Conservation (phyloP, 306 rosid genomes). For the Quercus mongolica region DNA sequence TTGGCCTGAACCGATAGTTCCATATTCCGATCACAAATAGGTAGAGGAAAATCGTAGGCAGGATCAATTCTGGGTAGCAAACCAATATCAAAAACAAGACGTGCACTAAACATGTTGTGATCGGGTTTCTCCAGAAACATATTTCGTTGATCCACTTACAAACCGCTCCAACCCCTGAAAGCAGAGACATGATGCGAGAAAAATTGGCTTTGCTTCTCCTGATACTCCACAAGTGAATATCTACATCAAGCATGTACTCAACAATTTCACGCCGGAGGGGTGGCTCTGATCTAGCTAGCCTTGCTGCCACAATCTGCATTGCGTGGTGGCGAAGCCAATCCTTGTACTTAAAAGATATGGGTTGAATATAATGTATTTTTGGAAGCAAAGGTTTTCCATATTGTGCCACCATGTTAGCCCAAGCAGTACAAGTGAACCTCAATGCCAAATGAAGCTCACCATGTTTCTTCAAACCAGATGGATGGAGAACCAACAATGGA, state of each 20-base stretch:
- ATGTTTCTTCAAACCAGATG: slow-evolving; percentile 68
- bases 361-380: slow-evolving; percentile 86
- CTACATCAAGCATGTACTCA: slow-evolving; percentile 92
- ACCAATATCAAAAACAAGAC: slow-evolving; percentile 71
- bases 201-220: slow-evolving; percentile 95
- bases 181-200: slow-evolving; percentile 65
- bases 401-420: slow-evolving; percentile 79
- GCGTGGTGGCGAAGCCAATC: slow-evolving; percentile 91
- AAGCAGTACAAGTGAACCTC: slow-evolving; percentile 83
- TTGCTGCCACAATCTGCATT: slow-evolving; percentile 72
- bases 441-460: slow-evolving; percentile 94
- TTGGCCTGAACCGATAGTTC: slow-evolving; percentile 81
- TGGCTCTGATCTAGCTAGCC: slow-evolving; percentile 75
- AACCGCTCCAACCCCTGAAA: slow-evolving; percentile 49
- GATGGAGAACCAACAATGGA: slow-evolving; percentile 71
- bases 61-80: slow-evolving; percentile 80
- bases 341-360: slow-evolving; percentile 60
- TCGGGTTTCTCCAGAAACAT: slow-evolving; percentile 84
- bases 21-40: slow-evolving; percentile 80
- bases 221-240: slow-evolving; percentile 79
- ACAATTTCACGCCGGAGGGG: slow-evolving; percentile 84
- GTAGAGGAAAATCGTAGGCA: slow-evolving; percentile 85
- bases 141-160: slow-evolving; percentile 71
- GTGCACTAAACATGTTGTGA: slow-evolving; percentile 82
- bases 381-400: slow-evolving; percentile 87